These are phyloP conservation scores for Bremia lactucae DNA, from an alignment of 352 stramenopile species.

Conservation along the genomic window DNA sequence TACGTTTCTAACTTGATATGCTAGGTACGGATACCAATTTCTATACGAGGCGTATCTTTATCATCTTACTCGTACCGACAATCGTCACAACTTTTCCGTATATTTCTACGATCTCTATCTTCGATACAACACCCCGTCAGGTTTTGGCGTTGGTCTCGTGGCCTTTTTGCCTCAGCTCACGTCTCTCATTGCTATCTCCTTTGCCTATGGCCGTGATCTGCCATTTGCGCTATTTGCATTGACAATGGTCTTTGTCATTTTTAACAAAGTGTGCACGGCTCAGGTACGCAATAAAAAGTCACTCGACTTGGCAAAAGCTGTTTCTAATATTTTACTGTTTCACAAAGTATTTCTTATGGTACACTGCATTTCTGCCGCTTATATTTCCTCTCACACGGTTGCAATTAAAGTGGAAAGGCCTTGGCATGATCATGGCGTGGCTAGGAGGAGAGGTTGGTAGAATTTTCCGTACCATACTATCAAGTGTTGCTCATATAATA, in stretches of 20 bases:
- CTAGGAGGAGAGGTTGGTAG: slow-evolving; percentile 57
- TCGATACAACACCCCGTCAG: slow-evolving; percentile 72
- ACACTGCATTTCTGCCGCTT: slow-evolving; percentile 87
- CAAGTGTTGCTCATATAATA: neutral
- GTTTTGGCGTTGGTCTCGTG: slow-evolving; percentile 64
- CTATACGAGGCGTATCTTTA: slow-evolving; percentile 97
- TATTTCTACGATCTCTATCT: slow-evolving; percentile 99
- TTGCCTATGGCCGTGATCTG: slow-evolving; percentile 76
- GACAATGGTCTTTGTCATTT: slow-evolving; percentile 98
- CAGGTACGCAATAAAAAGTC: slow-evolving; percentile 36
- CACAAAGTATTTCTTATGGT: slow-evolving; percentile 98
- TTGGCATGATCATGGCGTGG: slow-evolving; percentile 55
- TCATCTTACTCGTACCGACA: slow-evolving; percentile 96
- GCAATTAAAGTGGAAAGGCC: slow-evolving; percentile 49
- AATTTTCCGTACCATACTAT: neutral
- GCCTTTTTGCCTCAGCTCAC: slow-evolving; percentile 80
- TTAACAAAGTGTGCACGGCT: slow-evolving; percentile 92
- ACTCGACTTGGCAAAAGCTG: neutral
- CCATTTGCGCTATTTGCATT: slow-evolving; percentile 92
- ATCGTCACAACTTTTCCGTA: slow-evolving; percentile 99
- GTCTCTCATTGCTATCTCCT: slow-evolving; percentile 63
- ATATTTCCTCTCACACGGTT: slow-evolving; percentile 68
- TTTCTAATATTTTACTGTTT: slow-evolving; percentile 18
- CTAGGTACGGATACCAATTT: slow-evolving; percentile 88
- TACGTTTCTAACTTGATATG: too few relatives aligned